Evolutionary conservation across 2,329 filamentous ascomycete species (phyloP).

Genomic region (Sarocladiaceae sp.): DNA sequence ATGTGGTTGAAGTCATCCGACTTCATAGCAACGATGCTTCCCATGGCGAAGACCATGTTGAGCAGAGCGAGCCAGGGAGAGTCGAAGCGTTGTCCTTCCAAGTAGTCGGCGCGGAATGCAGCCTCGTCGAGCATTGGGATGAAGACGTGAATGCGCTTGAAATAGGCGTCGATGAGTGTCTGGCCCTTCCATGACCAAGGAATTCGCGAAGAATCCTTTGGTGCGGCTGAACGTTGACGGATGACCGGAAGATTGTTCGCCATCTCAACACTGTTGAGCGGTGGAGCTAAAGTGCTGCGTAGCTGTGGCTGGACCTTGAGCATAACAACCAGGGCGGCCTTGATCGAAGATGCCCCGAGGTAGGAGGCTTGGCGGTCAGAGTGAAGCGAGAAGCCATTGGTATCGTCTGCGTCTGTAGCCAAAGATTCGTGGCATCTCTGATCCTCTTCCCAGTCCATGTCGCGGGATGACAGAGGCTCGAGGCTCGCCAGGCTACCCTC

Average conservation of each 20-base stretch:
- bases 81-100: slow-evolving; percentile 47
- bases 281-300: slow-evolving; percentile 36
- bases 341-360: slow-evolving; percentile 68
- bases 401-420: slow-evolving; percentile 54
- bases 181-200: slow-evolving; percentile 60
- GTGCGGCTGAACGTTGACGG: slow-evolving; percentile 34
- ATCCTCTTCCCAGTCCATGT: slow-evolving; percentile 63
- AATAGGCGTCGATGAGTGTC: slow-evolving; percentile 68
- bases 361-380: slow-evolving; percentile 58
- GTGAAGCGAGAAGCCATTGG: slow-evolving; percentile 51
- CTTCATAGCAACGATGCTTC: slow-evolving; percentile 62
- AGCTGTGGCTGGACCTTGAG: slow-evolving; percentile 46
- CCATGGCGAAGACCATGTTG: slow-evolving; percentile 72
- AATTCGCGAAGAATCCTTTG: slow-evolving; percentile 43
- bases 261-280: slow-evolving; percentile 40
- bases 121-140: slow-evolving; percentile 69
- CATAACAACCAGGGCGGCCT: slow-evolving; percentile 68
- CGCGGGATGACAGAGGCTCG: slow-evolving; percentile 62
- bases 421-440: slow-evolving; percentile 47
- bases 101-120: slow-evolving; percentile 61
- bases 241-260: slow-evolving; percentile 38
- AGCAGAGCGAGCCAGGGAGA: slow-evolving; percentile 64
- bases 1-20: slow-evolving; percentile 61
- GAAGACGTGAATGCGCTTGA: slow-evolving; percentile 65
- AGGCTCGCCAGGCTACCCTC: slow-evolving; percentile 46